A percentile compares a stretch with the other conserved stretches of the same genome.
Evolutionary conservation across 805 yeast species (phyloP).

Genomic region (Teunomyces aglyptinius): DNA sequence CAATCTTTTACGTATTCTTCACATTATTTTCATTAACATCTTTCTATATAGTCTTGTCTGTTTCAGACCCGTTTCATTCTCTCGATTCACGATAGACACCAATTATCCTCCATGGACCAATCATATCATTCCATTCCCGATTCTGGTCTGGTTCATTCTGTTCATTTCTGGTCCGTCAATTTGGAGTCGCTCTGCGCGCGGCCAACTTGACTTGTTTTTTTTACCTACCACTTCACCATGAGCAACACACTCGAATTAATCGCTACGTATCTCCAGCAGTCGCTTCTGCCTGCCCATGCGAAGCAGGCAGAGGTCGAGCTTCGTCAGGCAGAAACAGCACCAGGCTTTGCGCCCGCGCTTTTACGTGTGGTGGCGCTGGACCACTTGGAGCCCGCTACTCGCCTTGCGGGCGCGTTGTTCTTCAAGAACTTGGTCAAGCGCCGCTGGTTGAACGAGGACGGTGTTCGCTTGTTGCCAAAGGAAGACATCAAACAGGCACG

Average conservation of each 20-base stretch:
- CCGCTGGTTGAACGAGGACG: conserved; percentile 89
- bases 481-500: conserved; percentile 70
- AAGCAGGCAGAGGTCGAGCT: conserved; percentile 66
- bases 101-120: too few species aligned
- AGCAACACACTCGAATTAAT: conserved; percentile 41
- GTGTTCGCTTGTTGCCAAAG: conserved; percentile 61
- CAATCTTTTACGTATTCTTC: too few species aligned
- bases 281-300: conserved; percentile 62
- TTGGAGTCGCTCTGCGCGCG: too few species aligned
- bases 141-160: too few species aligned
- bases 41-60: too few species aligned
- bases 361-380: conserved; percentile 73
- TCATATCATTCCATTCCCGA: too few species aligned
- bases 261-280: conserved; percentile 55
- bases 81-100: too few species aligned
- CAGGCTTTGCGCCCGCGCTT: conserved; percentile 74
- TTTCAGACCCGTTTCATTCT: too few species aligned
- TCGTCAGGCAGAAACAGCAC: conserved; percentile 57
- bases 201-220: too few species aligned
- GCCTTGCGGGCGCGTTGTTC: conserved; percentile 87
- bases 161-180: too few species aligned
- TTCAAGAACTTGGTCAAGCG: conserved; percentile 85
- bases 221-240: too few species aligned
- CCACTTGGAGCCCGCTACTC: conserved; percentile 50
- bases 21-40: too few species aligned